Evolutionary conservation across 208 protist genomes (phyloP).

Genomic region (Angomonas desouzai): DNA sequence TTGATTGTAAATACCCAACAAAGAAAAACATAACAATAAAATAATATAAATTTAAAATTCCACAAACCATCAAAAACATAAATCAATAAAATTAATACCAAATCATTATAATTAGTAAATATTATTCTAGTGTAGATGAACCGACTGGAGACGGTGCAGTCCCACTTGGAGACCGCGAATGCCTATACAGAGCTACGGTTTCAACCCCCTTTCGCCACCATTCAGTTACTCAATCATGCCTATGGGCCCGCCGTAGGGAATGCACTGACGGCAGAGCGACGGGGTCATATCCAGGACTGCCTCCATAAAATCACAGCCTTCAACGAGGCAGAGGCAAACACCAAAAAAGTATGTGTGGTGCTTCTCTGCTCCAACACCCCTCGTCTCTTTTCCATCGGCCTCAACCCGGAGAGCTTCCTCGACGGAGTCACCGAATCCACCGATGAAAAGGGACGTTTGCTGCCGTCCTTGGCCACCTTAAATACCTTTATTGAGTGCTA

Average conservation of each 20-base stretch:
- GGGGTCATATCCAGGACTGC: neutral
- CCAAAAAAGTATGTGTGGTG: neutral
- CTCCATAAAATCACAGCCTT: neutral
- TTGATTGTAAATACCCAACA: neutral
- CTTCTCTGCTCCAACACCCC: slow-evolving; percentile 1
- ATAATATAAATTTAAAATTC: too few species aligned
- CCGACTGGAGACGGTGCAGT: neutral
- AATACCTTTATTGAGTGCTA: slow-evolving; percentile 38
- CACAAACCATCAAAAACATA: too few species aligned
- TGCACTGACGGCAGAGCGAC: slow-evolving; percentile 1
- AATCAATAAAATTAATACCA: neutral
- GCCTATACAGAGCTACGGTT: neutral
- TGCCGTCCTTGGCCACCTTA: slow-evolving; percentile 48
- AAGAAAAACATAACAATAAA: slow-evolving; percentile 1
- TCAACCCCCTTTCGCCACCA: neutral
- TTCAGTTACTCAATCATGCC: slow-evolving; percentile 8
- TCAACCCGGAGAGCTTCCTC: slow-evolving; percentile 9
- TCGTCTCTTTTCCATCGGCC: slow-evolving; percentile 12
- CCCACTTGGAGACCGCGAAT: slow-evolving; percentile 5
- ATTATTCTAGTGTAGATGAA: neutral
- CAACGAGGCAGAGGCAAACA: neutral
- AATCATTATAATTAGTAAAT: slow-evolving; percentile 4
- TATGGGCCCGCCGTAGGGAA: slow-evolving; percentile 9
- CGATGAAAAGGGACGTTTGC: neutral
- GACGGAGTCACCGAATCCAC: neutral